phyloP scores from a whole-genome alignment of 192 early-diverging fungal species.

The Funneliformis mosseae region DNA sequence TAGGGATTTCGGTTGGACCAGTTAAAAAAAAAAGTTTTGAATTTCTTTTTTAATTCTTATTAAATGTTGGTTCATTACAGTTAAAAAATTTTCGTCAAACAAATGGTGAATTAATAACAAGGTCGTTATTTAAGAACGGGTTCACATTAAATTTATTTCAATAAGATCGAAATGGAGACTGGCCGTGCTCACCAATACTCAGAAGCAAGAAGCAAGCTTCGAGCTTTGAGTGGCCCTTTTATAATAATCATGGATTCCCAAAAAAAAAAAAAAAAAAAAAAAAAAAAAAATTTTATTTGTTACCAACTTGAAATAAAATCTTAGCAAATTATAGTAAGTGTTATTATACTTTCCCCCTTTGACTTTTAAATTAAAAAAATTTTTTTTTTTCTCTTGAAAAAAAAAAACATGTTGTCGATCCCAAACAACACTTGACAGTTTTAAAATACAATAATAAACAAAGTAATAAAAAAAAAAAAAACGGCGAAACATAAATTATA shows the following conservation, averaged over 20 bases:
- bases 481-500: no score
- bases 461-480: no score
- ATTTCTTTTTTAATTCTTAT: no score
- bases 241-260: background rate
- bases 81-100: background rate
- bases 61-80: background rate
- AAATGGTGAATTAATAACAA: background rate
- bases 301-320: background rate
- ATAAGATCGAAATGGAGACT: background rate
- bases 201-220: background rate
- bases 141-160: background rate
- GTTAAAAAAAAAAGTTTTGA: no score
- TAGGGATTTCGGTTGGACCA: no score
- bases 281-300: background rate
- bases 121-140: conserved; percentile 5
- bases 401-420: no score
- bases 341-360: background rate
- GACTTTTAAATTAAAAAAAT: background rate
- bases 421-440: no score
- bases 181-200: background rate
- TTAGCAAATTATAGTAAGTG: background rate
- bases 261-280: background rate
- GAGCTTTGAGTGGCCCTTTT: background rate
- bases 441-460: no score
- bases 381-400: no score